Evolutionary conservation across 1,284 basidiomycete species (phyloP).

Genomic region (Hypsizygus ulmarius): DNA sequence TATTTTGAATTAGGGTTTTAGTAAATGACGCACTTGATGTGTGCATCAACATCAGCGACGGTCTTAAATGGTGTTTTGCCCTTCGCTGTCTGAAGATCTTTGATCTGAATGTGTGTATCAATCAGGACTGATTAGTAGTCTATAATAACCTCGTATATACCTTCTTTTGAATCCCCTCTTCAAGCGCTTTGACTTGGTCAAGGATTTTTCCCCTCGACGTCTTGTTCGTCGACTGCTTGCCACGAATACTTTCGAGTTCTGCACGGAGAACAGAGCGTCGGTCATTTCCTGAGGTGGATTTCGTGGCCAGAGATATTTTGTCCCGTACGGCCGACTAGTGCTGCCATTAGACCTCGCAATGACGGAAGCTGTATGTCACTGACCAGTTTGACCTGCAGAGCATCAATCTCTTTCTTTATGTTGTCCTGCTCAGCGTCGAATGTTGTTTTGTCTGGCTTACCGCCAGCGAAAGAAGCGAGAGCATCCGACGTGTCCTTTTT

Average conservation of each 20-base stretch:
- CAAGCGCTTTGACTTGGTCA: slow-evolving; percentile 81
- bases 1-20: background rate
- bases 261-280: slow-evolving; percentile 72
- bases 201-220: slow-evolving; percentile 70
- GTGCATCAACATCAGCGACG: slow-evolving; percentile 85
- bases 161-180: slow-evolving; percentile 85
- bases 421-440: slow-evolving; percentile 84
- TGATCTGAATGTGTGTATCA: slow-evolving; percentile 54
- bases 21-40: slow-evolving; percentile 65
- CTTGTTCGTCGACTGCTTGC: slow-evolving; percentile 83
- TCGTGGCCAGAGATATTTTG: slow-evolving; percentile 69
- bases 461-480: slow-evolving; percentile 36
- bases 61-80: slow-evolving; percentile 84
- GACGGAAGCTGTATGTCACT: slow-evolving; percentile 32
- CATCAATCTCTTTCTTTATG: slow-evolving; percentile 82
- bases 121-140: slow-evolving; percentile 4
- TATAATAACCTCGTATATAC: slow-evolving; percentile 39
- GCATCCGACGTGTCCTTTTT: slow-evolving; percentile 46
- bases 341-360: slow-evolving; percentile 8
- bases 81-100: slow-evolving; percentile 84
- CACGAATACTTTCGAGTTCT: slow-evolving; percentile 81
- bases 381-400: slow-evolving; percentile 76
- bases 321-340: slow-evolving; percentile 73
- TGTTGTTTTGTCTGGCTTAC: slow-evolving; percentile 77
- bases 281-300: slow-evolving; percentile 65